A percentile compares a stretch with the other conserved stretches of the same genome.
Evolutionary conservation across 148 eudicot species (phyloP).

Genomic region (Drosera capensis): DNA sequence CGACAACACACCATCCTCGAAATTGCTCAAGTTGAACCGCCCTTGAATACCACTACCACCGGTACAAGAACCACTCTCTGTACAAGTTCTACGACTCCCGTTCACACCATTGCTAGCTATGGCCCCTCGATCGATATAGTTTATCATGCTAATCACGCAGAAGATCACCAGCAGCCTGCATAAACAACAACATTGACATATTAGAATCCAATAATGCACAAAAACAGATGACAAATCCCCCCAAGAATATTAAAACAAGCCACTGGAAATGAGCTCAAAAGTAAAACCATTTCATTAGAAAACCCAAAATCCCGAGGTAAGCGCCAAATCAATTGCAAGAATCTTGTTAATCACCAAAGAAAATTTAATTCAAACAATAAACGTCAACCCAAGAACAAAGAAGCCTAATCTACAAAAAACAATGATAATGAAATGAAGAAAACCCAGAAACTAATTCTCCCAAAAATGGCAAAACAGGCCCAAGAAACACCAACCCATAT

Average conservation of each 20-base stretch:
- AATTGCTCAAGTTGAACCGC: conserved; percentile 59
- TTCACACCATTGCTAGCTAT: conserved; percentile 98
- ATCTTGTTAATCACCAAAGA: too few relatives aligned
- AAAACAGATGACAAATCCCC: neutral
- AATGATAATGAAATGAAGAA: too few relatives aligned
- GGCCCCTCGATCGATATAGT: conserved; percentile 89
- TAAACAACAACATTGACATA: conserved; percentile 8
- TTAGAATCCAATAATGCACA: neutral
- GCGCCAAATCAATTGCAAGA: neutral
- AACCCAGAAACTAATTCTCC: too few relatives aligned
- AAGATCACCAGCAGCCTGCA: conserved; percentile 68
- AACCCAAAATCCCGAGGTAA: neutral
- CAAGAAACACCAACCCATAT: too few relatives aligned
- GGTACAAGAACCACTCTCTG: conserved; percentile 38
- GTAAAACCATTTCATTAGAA: neutral
- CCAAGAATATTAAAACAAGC: neutral
- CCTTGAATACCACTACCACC: conserved; percentile 93
- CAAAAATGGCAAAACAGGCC: too few relatives aligned
- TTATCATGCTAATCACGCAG: conserved; percentile 75
- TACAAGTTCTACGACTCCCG: conserved; percentile 48
- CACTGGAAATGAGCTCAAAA: neutral
- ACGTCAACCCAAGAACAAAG: too few relatives aligned
- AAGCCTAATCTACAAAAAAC: too few relatives aligned
- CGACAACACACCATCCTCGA: conserved; percentile 85
- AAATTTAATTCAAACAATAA: too few relatives aligned